Evolutionary conservation across 495 filamentous ascomycete genomes (phyloP), one percentile per base, ranked within the genome.

Genomic region (Haplographium delicatum): DNA sequence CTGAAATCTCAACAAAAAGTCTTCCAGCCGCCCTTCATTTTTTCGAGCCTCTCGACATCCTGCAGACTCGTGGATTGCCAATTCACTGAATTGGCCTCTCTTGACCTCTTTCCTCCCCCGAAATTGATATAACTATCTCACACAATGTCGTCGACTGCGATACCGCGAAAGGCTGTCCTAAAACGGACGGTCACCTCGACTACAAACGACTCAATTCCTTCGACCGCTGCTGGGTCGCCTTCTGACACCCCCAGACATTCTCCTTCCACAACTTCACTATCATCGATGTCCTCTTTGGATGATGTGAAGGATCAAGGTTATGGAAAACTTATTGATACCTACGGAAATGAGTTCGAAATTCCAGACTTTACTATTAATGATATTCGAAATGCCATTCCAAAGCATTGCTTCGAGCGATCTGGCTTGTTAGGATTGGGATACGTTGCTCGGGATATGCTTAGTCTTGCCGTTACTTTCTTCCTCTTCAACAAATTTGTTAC

Each of bases 191-290:
- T 66, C 44, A 81, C 78, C 35, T 68, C 76, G 34, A 68, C 68
- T 47, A 71, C 72, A 20, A 45, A 47, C 11, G 54, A 64, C 4
- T 83, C 83, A 24, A 84, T 85, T 2, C 68, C 75, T 3, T 72
- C 79, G 31, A 85, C 74, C 3, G 76, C 78, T 37, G 70, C 80
- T 28, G 76, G 72, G 30, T 89, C 87, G 9, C 85, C 85, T 5
- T 63, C 74, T 34, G 79, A 83, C 58, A 85, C 82, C 45, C 89
- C 89, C 44, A 74, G 76, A 27, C 81, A 80, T 30, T 94, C 89
- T 9, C 80, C 88, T 16, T 96, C 91, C 7, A 85, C 86, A 18
- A 94, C 93, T 4, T 96, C 91, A 2, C 78, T 96, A 43, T 96
- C 91, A 24, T 96, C 91, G 35, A 74, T 96, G 70, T 81, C 80